phyloP scores from a whole-genome alignment of 2,329 filamentous ascomycete genomes.

The Fusarium protoensiforme region DNA sequence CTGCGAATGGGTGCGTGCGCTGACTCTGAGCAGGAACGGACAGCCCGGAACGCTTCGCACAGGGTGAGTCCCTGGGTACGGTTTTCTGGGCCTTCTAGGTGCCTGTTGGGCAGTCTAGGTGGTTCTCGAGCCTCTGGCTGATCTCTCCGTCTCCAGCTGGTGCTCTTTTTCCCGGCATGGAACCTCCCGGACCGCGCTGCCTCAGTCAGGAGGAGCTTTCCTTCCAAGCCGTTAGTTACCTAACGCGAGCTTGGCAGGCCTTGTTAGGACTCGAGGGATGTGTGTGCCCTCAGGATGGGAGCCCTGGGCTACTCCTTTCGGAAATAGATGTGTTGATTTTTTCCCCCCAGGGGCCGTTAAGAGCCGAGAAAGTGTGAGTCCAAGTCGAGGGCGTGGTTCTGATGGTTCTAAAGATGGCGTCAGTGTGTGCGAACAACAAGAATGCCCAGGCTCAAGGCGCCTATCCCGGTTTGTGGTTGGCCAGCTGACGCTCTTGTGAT shows the following conservation, averaged over 20 bases:
- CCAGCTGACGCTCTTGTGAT: not conserved
- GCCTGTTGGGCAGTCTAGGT: not conserved
- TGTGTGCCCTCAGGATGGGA: not conserved
- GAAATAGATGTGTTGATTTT: not conserved
- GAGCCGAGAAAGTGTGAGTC: not conserved
- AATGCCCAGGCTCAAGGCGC: conserved; percentile 2
- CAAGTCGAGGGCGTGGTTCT: conserved; percentile 10
- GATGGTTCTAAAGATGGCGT: conserved; percentile 32
- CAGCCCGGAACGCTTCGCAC: not conserved
- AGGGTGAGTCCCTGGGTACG: not conserved
- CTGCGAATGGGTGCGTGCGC: conserved; percentile 12
- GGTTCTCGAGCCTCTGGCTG: not conserved
- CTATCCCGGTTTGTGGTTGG: not conserved
- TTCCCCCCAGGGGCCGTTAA: conserved; percentile 13
- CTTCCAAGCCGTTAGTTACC: conserved; percentile 3
- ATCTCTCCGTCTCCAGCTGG: not conserved
- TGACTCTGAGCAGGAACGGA: not conserved
- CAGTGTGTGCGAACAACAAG: conserved; percentile 12
- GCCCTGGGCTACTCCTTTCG: not conserved
- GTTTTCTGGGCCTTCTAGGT: not conserved
- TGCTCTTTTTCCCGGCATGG: not conserved
- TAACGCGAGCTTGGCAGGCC: conserved; percentile 2
- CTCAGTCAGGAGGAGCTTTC: not conserved
- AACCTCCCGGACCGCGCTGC: conserved; percentile 21
- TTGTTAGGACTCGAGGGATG: not conserved